Evolutionary conservation across 148 eudicot species (phyloP).

Genomic region (Salicornia ramosissima): DNA sequence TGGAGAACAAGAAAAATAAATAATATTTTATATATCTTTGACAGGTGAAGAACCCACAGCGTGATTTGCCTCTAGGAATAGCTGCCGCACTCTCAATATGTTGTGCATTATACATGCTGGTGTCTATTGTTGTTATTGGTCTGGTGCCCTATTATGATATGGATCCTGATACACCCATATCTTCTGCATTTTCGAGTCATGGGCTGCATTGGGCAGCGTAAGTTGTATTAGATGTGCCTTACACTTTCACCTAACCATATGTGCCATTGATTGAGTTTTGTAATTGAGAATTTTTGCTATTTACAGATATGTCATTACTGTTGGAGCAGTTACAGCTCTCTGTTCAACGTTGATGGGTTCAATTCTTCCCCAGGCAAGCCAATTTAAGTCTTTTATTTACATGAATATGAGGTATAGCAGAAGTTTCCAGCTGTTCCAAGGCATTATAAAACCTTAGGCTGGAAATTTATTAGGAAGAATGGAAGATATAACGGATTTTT

Average conservation of each 20-base stretch:
- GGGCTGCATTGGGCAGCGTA: conserved; percentile 74
- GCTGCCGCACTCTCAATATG: conserved; percentile 51
- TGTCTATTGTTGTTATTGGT: conserved; percentile 60
- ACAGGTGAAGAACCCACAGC: conserved; percentile 61
- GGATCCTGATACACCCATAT: conserved; percentile 69
- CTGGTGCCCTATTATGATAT: conserved; percentile 56
- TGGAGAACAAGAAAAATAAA: not conserved
- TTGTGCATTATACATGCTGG: conserved; percentile 60
- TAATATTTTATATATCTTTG: not conserved
- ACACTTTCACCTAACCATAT: not conserved
- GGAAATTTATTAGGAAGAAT: not conserved
- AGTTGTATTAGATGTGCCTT: conserved; percentile 21
- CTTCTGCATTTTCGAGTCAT: conserved; percentile 60
- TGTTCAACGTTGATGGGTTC: conserved; percentile 61
- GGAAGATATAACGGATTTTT: not conserved
- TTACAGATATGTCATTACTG: conserved; percentile 52
- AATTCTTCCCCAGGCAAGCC: conserved; percentile 64
- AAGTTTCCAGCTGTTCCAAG: not conserved
- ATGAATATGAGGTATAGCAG: not conserved
- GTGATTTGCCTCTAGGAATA: conserved; percentile 64
- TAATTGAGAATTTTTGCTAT: not conserved
- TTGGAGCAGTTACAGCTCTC: conserved; percentile 63
- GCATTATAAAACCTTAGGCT: not conserved
- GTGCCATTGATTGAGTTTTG: not conserved
- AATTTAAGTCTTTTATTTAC: conserved; percentile 1